Evolutionary conservation across 1,284 basidiomycete species (phyloP).

Genomic region (Peniophora sp.): DNA sequence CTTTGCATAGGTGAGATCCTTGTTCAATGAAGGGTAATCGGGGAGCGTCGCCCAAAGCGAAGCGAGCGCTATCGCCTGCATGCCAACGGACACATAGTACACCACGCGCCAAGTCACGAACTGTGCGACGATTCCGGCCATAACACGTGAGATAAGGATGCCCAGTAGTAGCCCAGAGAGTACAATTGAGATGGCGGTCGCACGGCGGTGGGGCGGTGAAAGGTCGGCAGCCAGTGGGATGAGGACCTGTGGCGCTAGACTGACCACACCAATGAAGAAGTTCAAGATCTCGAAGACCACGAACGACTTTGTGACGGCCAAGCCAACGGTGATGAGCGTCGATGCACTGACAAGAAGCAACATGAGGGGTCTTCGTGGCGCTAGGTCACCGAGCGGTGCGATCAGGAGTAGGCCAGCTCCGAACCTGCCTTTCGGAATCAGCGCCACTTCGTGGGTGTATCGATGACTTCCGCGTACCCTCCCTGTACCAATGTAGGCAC

Average conservation of each 20-base stretch:
- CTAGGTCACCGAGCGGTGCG: conserved; percentile 44
- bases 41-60: conserved; percentile 37
- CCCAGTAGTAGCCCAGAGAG: conserved; percentile 43
- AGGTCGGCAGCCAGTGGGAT: conserved; percentile 49
- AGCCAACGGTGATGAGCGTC: conserved; percentile 33
- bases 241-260: conserved; percentile 34
- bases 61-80: conserved; percentile 26
- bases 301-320: conserved; percentile 35
- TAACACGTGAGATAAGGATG: conserved; percentile 38
- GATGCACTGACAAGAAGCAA: conserved; percentile 30
- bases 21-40: conserved; percentile 42
- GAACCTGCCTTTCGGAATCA: conserved; percentile 22
- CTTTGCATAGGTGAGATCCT: conserved; percentile 30
- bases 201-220: conserved; percentile 37
- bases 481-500: conserved; percentile 45
- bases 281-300: conserved; percentile 37
- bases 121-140: conserved; percentile 39
- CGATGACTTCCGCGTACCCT: conserved; percentile 19
- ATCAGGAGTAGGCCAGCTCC: conserved; percentile 41
- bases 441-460: neutral
- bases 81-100: conserved; percentile 37
- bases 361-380: conserved; percentile 40
- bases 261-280: conserved; percentile 37
- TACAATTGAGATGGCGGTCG: conserved; percentile 42
- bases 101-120: conserved; percentile 38